These are phyloP conservation scores for Capsicum chinense DNA, from an alignment of 257 asterid genomes.

Conservation along the genomic window DNA sequence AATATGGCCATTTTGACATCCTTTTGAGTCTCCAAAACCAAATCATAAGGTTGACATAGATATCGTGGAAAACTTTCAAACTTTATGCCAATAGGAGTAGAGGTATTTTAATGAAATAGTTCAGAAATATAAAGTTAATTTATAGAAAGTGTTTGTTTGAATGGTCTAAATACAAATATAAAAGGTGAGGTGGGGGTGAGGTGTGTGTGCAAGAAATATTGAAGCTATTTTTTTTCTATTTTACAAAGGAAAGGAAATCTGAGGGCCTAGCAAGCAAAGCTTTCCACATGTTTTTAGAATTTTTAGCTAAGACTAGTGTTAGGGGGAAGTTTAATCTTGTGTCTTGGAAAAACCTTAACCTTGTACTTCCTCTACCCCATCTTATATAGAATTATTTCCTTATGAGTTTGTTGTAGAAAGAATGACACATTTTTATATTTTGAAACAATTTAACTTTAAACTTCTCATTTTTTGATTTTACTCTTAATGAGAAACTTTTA, in stretches of 20 bases:
- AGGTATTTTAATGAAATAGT: slow-evolving; percentile 94
- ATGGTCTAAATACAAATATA: not conserved
- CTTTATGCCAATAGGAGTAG: slow-evolving; percentile 75
- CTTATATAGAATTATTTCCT: not conserved
- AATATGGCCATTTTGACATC: slow-evolving; percentile 91
- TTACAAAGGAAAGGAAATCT: not conserved
- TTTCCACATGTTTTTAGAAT: not conserved
- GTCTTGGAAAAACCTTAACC: not conserved
- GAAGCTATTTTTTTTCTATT: not conserved
- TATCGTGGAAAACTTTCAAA: slow-evolving; percentile 82
- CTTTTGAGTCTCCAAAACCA: slow-evolving; percentile 97
- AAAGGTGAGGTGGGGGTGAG: no score
- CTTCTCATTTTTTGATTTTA: not conserved
- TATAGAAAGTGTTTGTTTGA: not conserved
- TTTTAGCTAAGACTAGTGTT: not conserved
- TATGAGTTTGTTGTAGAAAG: not conserved
- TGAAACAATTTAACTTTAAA: not conserved
- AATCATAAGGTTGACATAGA: slow-evolving; percentile 96
- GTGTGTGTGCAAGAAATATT: not conserved
- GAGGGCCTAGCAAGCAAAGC: not conserved
- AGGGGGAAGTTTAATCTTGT: not conserved
- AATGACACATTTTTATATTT: not conserved
- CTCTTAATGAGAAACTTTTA: not conserved
- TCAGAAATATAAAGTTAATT: slow-evolving; percentile 81
- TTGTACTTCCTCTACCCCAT: not conserved